Conservation (phyloP, 169 alveolate genomes). For the Plasmodium vivax region DNA sequence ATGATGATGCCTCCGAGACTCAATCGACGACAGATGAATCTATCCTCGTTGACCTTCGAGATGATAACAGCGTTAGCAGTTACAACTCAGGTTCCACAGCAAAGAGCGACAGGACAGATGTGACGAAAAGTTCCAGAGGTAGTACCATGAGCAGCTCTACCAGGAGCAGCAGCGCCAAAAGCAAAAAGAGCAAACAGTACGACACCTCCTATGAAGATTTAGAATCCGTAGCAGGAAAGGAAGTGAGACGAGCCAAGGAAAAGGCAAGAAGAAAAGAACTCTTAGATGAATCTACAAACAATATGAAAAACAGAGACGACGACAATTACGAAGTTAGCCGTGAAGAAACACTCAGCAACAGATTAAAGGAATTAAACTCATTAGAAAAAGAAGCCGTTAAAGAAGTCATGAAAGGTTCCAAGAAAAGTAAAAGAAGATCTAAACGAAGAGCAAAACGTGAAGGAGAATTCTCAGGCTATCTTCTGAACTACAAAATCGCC, state of each 20-base stretch:
- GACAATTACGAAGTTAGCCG: not conserved
- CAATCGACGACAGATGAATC: not conserved
- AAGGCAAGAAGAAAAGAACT: not conserved
- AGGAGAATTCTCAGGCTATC: not conserved
- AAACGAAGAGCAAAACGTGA: not conserved
- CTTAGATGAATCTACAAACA: not conserved
- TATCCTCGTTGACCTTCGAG: not conserved
- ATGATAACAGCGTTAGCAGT: not conserved
- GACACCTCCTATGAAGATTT: not conserved
- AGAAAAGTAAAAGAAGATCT: not conserved
- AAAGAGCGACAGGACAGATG: not conserved
- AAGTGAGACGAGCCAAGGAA: not conserved
- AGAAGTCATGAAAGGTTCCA: not conserved
- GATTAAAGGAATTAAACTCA: not conserved
- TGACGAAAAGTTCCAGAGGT: not conserved
- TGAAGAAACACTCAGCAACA: not conserved
- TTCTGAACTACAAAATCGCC: not conserved
- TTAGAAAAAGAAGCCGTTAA: not conserved
- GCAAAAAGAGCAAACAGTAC: not conserved
- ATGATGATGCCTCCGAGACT: not conserved
- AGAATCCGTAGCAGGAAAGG: not conserved
- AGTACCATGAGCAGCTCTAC: not conserved
- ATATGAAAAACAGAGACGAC: not conserved
- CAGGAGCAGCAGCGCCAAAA: not conserved
- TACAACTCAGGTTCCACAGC: not conserved